A percentile compares a stretch with the other conserved stretches of the same genome.
phyloP scores from a whole-genome alignment of 2,329 filamentous ascomycete species.

The Paecilomyces fulvus region DNA sequence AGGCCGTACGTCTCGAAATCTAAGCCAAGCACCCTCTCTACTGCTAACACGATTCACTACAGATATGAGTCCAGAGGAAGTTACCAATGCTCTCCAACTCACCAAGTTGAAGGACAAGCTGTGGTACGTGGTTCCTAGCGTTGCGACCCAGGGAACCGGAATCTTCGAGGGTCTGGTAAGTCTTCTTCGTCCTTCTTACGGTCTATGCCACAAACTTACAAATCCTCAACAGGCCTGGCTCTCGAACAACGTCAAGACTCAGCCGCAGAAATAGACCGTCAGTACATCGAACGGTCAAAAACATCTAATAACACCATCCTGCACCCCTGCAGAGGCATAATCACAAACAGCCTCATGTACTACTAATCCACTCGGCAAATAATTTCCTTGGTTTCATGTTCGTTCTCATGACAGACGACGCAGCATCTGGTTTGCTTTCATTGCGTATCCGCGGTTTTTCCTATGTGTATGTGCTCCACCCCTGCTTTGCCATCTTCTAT shows the following conservation, averaged over 20 bases:
- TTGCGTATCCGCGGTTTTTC: conserved; percentile 12
- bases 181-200: conserved; percentile 6
- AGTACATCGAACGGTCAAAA: conserved; percentile 1
- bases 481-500: conserved; percentile 21
- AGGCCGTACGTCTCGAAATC: conserved; percentile 50
- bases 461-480: conserved; percentile 10
- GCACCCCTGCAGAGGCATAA: conserved; percentile 3
- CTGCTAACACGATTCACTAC: conserved; percentile 6
- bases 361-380: conserved; percentile 22
- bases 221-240: conserved; percentile 53
- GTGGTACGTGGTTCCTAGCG: conserved; percentile 78
- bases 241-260: conserved; percentile 70
- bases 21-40: not conserved
- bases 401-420: conserved; percentile 35
- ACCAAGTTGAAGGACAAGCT: conserved; percentile 72
- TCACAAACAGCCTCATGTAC: conserved; percentile 19
- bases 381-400: conserved; percentile 25
- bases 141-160: conserved; percentile 72
- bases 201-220: conserved; percentile 7
- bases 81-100: conserved; percentile 69
- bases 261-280: conserved; percentile 28
- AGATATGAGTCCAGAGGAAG: conserved; percentile 73
- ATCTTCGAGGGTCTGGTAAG: conserved; percentile 68
- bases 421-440: conserved; percentile 27
- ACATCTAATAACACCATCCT: conserved; percentile 7